Percentiles rank a stretch among this genome's conserved stretches.
These are phyloP conservation scores for Salisapilia sapeloensis DNA, from an alignment of 352 stramenopile species.

Conservation along the genomic window DNA sequence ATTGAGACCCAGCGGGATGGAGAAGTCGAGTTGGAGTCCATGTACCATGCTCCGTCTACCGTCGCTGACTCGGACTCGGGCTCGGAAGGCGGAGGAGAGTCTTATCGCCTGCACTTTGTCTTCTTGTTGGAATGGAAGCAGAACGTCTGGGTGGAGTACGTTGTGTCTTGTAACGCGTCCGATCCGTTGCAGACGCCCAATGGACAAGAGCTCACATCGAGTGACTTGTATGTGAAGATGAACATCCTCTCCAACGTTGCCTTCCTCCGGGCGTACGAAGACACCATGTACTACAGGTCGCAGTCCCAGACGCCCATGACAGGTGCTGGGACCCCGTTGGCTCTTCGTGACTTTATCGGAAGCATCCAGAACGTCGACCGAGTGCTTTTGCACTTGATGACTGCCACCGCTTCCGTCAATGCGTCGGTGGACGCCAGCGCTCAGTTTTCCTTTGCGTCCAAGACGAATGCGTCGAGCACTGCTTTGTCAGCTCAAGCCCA, in stretches of 20 bases:
- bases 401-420: conserved; percentile 26
- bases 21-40: background rate
- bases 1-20: too few relatives aligned
- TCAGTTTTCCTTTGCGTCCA: conserved; percentile 58
- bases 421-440: conserved; percentile 7
- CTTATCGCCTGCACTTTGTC: conserved; percentile 25
- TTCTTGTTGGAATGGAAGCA: conserved; percentile 81
- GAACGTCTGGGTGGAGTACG: conserved; percentile 81
- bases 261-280: conserved; percentile 71
- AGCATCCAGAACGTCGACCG: conserved; percentile 78
- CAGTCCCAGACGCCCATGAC: background rate
- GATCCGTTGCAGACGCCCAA: conserved; percentile 6
- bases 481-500: conserved; percentile 23
- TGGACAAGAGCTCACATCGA: conserved; percentile 11
- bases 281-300: conserved; percentile 14
- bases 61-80: conserved; percentile 1
- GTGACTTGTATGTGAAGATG: conserved; percentile 76
- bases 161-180: conserved; percentile 24
- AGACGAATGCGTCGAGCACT: conserved; percentile 11
- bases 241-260: conserved; percentile 69
- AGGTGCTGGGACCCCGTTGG: conserved; percentile 13
- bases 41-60: too few relatives aligned
- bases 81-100: conserved; percentile 28
- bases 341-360: conserved; percentile 65
- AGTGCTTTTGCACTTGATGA: conserved; percentile 73